Base-by-base conservation (phyloP, 2,329 filamentous ascomycete species). In the Stachybotrys chartarum region DNA sequence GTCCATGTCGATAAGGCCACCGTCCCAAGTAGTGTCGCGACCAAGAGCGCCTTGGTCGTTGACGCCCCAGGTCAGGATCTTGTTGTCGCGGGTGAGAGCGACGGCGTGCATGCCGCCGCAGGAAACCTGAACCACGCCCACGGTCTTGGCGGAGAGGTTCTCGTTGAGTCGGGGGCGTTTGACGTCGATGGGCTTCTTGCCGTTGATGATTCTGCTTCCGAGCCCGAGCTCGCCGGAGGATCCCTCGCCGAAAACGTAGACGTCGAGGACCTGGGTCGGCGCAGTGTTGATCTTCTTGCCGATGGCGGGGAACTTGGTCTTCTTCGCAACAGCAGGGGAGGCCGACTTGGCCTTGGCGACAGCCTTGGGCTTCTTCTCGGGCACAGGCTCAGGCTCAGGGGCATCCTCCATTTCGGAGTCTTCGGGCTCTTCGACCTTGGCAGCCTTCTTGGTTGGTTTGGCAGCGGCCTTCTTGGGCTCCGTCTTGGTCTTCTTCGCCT, bases 101-200 rank as follows among this genome's bases (percentile, higher is more conserved):
- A 88, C 77, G 53, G 80, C 85, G 72, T 95, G 90, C 89, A 95
- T 93, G 55, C 89, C 90, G 58, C 90, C 90, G 57, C 86, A 85
- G 52, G 88, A 85, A 56, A 95, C 72, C 70, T 89, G 84, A 3
- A 94, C 88, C 42, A 94, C 81, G 39, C 88, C 89, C 32, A 90
- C 78, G 8, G 86, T 85, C 56, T 83, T 82, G 64, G 72, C 67
- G 5, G 66, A 64, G 12, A 74, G 68, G 54, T 90, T 85, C 61
- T 91, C 88, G 67, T 92, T 92, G 61, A 92, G 87, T 59, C 83
- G 86, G 17, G 90, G 90, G 32, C 89, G 88, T 88, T 90, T 92
- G 31, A 88, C 89, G 52, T 91, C 86, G 60, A 88, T 83, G 44
- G 80, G 78, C 70, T 77, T 79, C 74, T 82, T 82, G 60, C 75